phyloP scores from a whole-genome alignment of 495 filamentous ascomycete species.

The Annulohypoxylon bovei region DNA sequence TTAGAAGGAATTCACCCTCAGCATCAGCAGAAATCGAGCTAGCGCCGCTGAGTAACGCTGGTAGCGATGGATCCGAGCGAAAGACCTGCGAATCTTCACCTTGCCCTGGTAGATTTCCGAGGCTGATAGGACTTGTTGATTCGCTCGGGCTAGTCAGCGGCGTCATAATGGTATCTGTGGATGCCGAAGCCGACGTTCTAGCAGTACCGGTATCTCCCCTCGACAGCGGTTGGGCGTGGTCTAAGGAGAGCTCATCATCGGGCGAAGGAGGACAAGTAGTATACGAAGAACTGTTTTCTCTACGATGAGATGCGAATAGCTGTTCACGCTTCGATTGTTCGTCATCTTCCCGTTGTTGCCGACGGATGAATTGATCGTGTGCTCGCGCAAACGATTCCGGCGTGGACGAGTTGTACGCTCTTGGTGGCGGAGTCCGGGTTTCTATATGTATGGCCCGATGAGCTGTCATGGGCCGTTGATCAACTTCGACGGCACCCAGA shows the following conservation, averaged over 20 bases:
- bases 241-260: conserved; percentile 55
- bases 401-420: conserved; percentile 41
- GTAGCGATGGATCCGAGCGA: conserved; percentile 78
- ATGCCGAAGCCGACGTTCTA: conserved; percentile 59
- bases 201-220: conserved; percentile 52
- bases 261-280: conserved; percentile 59
- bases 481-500: conserved; percentile 42
- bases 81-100: conserved; percentile 69
- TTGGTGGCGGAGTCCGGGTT: conserved; percentile 37
- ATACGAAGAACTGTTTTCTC: conserved; percentile 36
- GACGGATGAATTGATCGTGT: conserved; percentile 43
- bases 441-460: conserved; percentile 53
- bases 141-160: conserved; percentile 61
- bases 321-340: conserved; percentile 34
- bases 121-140: conserved; percentile 66
- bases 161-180: conserved; percentile 52
- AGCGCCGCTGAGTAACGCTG: conserved; percentile 80
- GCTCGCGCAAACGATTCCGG: conserved; percentile 45
- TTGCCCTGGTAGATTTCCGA: conserved; percentile 60
- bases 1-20: conserved; percentile 63
- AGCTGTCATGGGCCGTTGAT: conserved; percentile 53
- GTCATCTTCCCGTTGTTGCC: conserved; percentile 37
- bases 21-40: conserved; percentile 75
- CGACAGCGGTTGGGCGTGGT: conserved; percentile 41
- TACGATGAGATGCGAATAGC: conserved; percentile 5